A percentile compares a stretch with the other conserved stretches of the same genome.
Conservation (phyloP, 495 filamentous ascomycete species). For the Xylaria curta region DNA sequence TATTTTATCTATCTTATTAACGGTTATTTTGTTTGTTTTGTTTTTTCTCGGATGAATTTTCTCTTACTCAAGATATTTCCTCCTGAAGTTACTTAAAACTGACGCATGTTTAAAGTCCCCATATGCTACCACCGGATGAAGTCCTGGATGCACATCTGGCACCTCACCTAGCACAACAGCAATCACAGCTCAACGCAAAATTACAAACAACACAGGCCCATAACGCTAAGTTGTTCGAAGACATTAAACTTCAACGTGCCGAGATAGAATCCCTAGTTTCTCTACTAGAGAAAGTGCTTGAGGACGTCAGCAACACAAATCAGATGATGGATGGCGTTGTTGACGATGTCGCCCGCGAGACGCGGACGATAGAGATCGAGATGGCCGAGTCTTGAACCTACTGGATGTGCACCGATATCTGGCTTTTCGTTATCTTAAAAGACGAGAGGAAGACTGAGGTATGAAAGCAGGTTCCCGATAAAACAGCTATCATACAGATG, state of each 20-base stretch:
- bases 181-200: conserved; percentile 64
- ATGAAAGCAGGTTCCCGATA: background rate
- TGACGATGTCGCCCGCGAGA: conserved; percentile 55
- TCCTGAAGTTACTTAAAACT: background rate
- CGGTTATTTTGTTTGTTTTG: background rate
- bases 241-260: conserved; percentile 68
- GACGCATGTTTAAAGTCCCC: conserved; percentile 60
- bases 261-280: conserved; percentile 75
- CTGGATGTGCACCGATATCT: background rate
- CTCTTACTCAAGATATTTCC: too few relatives aligned
- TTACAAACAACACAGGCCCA: conserved; percentile 66
- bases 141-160: conserved; percentile 74
- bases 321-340: conserved; percentile 51
- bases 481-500: background rate
- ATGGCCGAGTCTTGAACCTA: conserved; percentile 35
- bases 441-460: background rate
- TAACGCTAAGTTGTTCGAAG: conserved; percentile 68
- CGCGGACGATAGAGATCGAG: conserved; percentile 54
- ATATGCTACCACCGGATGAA: conserved; percentile 71
- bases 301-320: conserved; percentile 72
- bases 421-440: background rate
- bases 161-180: conserved; percentile 68
- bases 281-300: conserved; percentile 68
- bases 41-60: background rate
- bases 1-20: conserved; percentile 25